Evolutionary conservation across 257 asterid species (phyloP).

Genomic region (Solanum lycopersicoides): DNA sequence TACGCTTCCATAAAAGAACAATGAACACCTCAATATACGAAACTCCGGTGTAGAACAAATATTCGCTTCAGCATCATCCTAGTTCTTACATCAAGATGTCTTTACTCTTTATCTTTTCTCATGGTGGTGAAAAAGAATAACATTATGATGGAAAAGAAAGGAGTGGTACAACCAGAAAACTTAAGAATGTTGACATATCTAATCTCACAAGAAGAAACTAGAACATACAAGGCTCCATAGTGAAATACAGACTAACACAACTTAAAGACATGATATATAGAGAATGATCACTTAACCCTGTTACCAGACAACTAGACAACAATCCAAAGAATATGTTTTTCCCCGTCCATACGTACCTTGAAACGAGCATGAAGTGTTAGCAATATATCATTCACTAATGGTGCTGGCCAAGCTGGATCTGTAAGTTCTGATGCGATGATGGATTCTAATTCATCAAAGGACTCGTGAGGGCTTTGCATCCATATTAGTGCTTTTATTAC

Average conservation of each 20-base stretch:
- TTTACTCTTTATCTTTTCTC: background rate
- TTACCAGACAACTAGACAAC: background rate
- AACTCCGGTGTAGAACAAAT: background rate
- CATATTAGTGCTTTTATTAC: conserved; percentile 96
- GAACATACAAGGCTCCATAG: background rate
- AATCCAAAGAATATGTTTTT: background rate
- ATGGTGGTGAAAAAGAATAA: background rate
- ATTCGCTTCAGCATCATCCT: background rate
- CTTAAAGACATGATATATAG: background rate
- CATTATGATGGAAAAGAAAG: background rate
- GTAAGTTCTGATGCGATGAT: conserved; percentile 96
- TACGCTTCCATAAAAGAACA: background rate
- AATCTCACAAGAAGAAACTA: background rate
- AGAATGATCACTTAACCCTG: background rate
- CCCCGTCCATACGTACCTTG: conserved; percentile 47
- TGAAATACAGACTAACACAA: background rate
- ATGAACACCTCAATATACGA: background rate
- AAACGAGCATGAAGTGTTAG: conserved; percentile 98
- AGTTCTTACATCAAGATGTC: background rate
- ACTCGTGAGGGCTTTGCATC: conserved; percentile 99
- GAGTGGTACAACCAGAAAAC: background rate
- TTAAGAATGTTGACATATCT: background rate
- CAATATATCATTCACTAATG: conserved; percentile 75
- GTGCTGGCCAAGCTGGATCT: conserved; percentile 95
- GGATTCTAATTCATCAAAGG: conserved; percentile 91